Conservation (phyloP, 73 alveolate genomes). For the Effrenium voratum region DNA sequence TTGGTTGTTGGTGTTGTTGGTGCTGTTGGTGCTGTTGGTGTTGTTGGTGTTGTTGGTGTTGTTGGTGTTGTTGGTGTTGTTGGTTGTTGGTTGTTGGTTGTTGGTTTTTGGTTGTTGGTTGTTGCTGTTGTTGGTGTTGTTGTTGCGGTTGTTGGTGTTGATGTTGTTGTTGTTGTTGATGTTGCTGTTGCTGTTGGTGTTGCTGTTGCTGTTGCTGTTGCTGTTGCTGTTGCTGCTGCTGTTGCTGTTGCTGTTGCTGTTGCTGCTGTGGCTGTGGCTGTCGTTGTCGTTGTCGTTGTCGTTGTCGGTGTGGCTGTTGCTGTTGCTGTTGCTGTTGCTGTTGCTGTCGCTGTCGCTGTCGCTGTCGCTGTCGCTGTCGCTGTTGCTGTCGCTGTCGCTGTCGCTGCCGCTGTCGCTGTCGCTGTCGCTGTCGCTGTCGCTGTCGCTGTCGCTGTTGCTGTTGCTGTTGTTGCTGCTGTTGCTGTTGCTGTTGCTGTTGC, state of each 20-base stretch:
- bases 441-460: background rate
- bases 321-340: background rate
- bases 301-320: background rate
- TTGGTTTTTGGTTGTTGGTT: too few relatives aligned
- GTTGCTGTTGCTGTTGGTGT: background rate
- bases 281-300: too few relatives aligned
- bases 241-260: background rate
- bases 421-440: background rate
- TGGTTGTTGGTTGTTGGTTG: too few relatives aligned
- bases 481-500: background rate
- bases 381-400: background rate
- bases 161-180: background rate
- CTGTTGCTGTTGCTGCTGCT: background rate
- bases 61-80: too few relatives aligned
- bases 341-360: background rate
- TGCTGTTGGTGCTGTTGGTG: too few relatives aligned
- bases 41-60: too few relatives aligned
- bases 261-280: background rate
- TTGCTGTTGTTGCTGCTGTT: background rate
- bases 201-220: background rate
- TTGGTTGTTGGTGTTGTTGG: too few relatives aligned
- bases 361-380: background rate
- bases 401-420: background rate
- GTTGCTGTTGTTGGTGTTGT: too few relatives aligned
- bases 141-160: too few relatives aligned